A percentile compares a stretch with the other conserved stretches of the same genome.
These are phyloP conservation scores for Suhomyces xylopsoci DNA, from an alignment of 805 yeast species.

Conservation along the genomic window DNA sequence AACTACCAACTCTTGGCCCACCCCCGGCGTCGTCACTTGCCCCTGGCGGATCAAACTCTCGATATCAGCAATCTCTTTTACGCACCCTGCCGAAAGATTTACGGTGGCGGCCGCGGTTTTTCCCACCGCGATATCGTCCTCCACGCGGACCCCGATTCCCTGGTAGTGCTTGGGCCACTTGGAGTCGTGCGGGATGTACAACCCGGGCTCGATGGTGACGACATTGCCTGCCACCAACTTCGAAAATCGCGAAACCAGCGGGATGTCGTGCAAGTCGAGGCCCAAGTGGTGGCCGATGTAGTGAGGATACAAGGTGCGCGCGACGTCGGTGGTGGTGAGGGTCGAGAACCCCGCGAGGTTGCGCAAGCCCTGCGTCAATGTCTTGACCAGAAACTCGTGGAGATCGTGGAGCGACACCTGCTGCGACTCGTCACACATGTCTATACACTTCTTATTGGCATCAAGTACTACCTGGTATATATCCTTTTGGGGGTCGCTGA, in stretches of 20 bases:
- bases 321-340: constrained; percentile 50
- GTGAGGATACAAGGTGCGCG: constrained; percentile 73
- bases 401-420: constrained; percentile 65
- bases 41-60: constrained; percentile 66
- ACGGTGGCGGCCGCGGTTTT: constrained; percentile 45
- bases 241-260: constrained; percentile 55
- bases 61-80: constrained; percentile 80
- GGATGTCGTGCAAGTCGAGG: constrained; percentile 83
- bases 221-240: constrained; percentile 69
- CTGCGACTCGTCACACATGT: constrained; percentile 53
- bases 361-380: constrained; percentile 60
- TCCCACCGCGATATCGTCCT: constrained; percentile 88
- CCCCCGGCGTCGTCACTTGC: constrained; percentile 45
- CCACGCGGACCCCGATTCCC: constrained; percentile 91
- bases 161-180: constrained; percentile 77
- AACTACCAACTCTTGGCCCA: constrained; percentile 32
- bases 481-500: constrained; percentile 76
- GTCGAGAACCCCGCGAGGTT: constrained; percentile 64
- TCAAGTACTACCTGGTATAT: constrained; percentile 83
- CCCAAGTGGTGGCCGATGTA: constrained; percentile 96
- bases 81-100: constrained; percentile 73
- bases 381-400: constrained; percentile 64
- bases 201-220: constrained; percentile 93
- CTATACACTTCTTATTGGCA: constrained; percentile 77
- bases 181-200: constrained; percentile 75